Base-by-base conservation (phyloP, 2,329 filamentous ascomycete genomes). In the Xylariales sp. region DNA sequence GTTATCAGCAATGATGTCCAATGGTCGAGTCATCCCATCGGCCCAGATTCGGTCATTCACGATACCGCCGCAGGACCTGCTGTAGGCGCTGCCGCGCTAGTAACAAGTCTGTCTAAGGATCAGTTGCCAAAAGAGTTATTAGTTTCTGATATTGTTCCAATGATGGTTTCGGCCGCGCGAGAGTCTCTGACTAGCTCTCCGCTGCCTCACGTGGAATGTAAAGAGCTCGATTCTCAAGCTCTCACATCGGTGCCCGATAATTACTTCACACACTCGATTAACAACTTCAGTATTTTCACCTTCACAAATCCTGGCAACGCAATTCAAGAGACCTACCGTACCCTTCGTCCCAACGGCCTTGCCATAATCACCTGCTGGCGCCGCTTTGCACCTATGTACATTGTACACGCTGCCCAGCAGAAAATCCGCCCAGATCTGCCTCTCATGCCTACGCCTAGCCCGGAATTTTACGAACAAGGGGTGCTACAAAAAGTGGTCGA, bases 61-160 rank as follows among this genome's bases (percentile, higher is more conserved):
- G 76, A 77, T 68, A 77, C 73, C n/a, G 76, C 76, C n/a, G 72
- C 75, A 10, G 75, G 76, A 4, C 76, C 75, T 6, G 76, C 73
- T 14, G 65, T 75, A 59, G 74, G 72, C 32, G 75, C 75, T 53
- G 74, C 73, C 18, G 74, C 75, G 28, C 67, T 77, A 48, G 72
- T 75, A 55, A 63, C 74, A 48, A 39, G 69, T 32, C 71, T 76
- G 12, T 60, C 74, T 54, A 73, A 70, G 63, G 72, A 71, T 53
- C 72, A 74, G 61, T 69, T 77, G 39, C 74, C 73, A 5, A 75
- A 72, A 52, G 71, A 72, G 61, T 8, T 77, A 46, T 65, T 76
- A 30, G 72, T 75, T 52, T 75, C 75, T 9, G 76, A 78, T 69
- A 77, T 74, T 65, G 69, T 69, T 41, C 54, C 69, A 1, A 73